phyloP scores from a whole-genome alignment of 257 asterid genomes.

The Handroanthus guayacan region DNA sequence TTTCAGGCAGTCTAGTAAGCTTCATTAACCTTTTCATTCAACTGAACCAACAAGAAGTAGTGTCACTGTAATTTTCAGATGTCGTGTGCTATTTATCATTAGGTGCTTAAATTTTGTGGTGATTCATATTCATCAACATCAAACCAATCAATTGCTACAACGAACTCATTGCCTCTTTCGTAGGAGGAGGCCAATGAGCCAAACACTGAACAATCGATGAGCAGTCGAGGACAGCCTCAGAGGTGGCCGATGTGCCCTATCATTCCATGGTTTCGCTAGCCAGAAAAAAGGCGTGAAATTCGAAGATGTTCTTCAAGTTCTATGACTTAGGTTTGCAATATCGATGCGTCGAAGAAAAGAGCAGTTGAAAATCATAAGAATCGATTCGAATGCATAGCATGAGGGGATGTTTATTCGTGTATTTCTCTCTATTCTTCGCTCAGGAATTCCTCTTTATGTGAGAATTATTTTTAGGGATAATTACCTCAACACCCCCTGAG shows the following conservation, averaged over 20 bases:
- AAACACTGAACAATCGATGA: conserved; percentile 78
- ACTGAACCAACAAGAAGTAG: no score
- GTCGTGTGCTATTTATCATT: no score
- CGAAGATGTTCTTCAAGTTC: conserved; percentile 72
- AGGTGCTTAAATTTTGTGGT: neutral
- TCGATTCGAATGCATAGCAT: no score
- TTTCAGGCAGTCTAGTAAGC: no score
- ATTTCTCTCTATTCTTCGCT: no score
- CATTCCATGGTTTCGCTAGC: conserved; percentile 80
- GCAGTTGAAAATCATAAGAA: conserved; percentile 53
- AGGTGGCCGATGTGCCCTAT: conserved; percentile 82
- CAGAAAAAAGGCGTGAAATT: conserved; percentile 64
- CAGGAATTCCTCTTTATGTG: no score
- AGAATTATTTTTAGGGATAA: no score
- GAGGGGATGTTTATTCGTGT: no score
- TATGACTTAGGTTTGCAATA: conserved; percentile 72
- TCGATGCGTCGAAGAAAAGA: conserved; percentile 86
- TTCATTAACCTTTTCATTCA: no score
- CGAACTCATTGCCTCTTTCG: neutral
- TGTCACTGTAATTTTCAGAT: no score
- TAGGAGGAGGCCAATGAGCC: conserved; percentile 93
- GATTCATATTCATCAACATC: neutral
- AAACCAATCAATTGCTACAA: neutral
- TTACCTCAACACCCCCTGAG: no score
- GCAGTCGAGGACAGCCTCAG: conserved; percentile 65